Conservation (phyloP, 164 flowering plant genomes). For the Piper longum region DNA sequence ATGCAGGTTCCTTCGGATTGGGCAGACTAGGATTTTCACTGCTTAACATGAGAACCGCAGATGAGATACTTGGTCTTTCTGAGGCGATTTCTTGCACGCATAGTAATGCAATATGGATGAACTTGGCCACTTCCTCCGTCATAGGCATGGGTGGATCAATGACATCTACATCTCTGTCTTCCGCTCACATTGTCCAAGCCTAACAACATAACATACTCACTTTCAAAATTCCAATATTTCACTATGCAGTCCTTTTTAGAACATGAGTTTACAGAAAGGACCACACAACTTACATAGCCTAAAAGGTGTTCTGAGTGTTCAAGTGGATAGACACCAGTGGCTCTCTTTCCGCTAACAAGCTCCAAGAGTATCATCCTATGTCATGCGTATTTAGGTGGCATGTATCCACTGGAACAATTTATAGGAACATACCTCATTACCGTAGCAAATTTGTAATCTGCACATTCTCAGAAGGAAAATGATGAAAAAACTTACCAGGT, state of each 20-base stretch:
- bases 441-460: too few species aligned
- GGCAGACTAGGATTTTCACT: conserved; percentile 5
- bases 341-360: not conserved
- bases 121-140: not conserved
- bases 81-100: conserved; percentile 3
- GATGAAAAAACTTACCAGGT: conserved; percentile 15
- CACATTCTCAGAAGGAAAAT: too few species aligned
- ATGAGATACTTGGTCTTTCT: conserved; percentile 1
- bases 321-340: not conserved
- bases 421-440: not conserved
- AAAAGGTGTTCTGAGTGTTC: not conserved
- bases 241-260: too few species aligned
- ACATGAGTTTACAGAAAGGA: not conserved
- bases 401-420: conserved; percentile 13
- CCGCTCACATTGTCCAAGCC: conserved; percentile 11
- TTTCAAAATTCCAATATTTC: too few species aligned
- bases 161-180: conserved; percentile 1
- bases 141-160: conserved; percentile 1
- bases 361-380: conserved; percentile 12
- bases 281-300: not conserved
- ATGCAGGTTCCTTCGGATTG: conserved; percentile 17
- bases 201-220: not conserved
- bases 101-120: conserved; percentile 8
- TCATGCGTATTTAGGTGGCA: conserved; percentile 41
- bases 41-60: conserved; percentile 2